A percentile compares a stretch with the other conserved stretches of the same genome.
Conservation (phyloP, 108 stramenopile species). For the Asterionellopsis glacialis region DNA sequence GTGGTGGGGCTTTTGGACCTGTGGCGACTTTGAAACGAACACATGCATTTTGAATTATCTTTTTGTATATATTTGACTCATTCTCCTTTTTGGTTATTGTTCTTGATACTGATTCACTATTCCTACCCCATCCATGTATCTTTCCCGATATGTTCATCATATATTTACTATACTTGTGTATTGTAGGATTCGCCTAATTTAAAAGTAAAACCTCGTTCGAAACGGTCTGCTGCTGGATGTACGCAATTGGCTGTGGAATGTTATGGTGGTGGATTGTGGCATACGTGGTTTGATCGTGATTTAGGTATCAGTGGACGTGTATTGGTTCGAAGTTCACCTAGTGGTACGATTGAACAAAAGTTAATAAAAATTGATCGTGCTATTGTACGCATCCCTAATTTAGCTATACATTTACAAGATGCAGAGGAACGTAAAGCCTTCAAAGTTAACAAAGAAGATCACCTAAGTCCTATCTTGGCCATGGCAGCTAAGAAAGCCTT, state of each 20-base stretch:
- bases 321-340: constrained; percentile 48
- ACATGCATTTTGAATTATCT: no score
- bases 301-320: constrained; percentile 91
- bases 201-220: constrained; percentile 86
- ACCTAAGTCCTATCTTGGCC: constrained; percentile 88
- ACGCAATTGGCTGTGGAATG: constrained; percentile 86
- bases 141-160: no score
- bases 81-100: no score
- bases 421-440: constrained; percentile 85
- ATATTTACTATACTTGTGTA: no score
- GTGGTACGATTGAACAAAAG: constrained; percentile 36
- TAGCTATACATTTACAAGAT: constrained; percentile 94
- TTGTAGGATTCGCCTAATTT: constrained; percentile 73
- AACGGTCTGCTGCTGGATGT: constrained; percentile 48
- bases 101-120: no score
- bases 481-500: constrained; percentile 73
- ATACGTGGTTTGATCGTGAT: constrained; percentile 97
- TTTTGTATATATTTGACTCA: no score
- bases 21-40: no score
- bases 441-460: constrained; percentile 89
- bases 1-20: no score
- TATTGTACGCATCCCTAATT: constrained; percentile 85
- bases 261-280: constrained; percentile 96
- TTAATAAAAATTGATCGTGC: constrained; percentile 68
- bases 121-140: no score